Conservation (phyloP, 345 rosid genomes). For the Carallia pectinifolia region DNA sequence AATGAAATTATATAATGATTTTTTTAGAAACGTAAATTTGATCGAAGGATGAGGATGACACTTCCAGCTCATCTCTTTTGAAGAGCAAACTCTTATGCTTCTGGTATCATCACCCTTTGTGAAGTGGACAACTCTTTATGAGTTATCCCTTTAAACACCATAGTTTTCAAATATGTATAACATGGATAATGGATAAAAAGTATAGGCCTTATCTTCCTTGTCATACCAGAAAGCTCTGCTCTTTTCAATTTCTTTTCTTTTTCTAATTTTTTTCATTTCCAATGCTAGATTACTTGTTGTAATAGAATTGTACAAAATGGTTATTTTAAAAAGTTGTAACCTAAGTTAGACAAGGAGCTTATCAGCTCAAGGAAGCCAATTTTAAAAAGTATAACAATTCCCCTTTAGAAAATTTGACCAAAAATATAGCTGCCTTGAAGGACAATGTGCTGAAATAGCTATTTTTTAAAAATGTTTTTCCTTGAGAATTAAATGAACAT, state of each 20-base stretch:
- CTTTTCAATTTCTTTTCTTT: background rate
- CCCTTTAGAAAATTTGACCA: too few species aligned
- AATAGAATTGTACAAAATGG: background rate
- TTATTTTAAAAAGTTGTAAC: background rate
- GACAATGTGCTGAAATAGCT: too few species aligned
- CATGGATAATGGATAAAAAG: background rate
- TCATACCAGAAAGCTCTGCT: background rate
- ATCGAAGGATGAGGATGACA: conserved; percentile 13
- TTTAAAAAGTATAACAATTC: too few species aligned
- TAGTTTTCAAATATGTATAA: background rate
- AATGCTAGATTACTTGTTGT: background rate
- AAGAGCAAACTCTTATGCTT: background rate
- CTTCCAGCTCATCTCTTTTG: background rate
- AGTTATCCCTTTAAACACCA: conserved; percentile 7
- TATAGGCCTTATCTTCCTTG: conserved; percentile 5
- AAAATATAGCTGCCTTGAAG: too few species aligned
- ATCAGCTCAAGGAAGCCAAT: too few species aligned
- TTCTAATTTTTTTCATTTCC: background rate
- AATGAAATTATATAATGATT: too few species aligned
- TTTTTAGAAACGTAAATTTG: background rate
- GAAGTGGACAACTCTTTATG: background rate
- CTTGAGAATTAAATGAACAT: too few species aligned
- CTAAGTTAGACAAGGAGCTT: too few species aligned
- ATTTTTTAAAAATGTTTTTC: too few species aligned
- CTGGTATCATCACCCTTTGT: background rate